phyloP scores from a whole-genome alignment of 768 basidiomycete species.

The Phylloporus sp. region DNA sequence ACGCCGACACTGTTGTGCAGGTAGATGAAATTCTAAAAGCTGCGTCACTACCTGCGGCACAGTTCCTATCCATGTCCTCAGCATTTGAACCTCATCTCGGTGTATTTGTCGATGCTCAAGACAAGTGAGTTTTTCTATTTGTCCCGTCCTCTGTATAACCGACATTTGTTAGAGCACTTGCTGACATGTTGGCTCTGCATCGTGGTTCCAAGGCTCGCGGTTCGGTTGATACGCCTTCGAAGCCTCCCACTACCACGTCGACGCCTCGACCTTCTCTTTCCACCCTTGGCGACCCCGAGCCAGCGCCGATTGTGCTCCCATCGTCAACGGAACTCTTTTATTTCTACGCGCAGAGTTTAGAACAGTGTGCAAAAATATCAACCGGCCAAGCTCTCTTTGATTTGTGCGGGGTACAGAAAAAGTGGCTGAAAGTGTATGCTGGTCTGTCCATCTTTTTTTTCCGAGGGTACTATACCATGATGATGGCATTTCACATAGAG shows the following conservation, averaged over 20 bases:
- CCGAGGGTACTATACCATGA: not conserved
- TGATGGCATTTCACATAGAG: slow-evolving; percentile 45
- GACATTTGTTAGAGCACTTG: slow-evolving; percentile 54
- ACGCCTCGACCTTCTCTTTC: slow-evolving; percentile 36
- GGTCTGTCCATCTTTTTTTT: slow-evolving; percentile 41
- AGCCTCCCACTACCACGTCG: slow-evolving; percentile 21
- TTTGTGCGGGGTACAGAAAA: slow-evolving; percentile 75
- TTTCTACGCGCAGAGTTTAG: slow-evolving; percentile 92
- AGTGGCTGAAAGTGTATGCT: slow-evolving; percentile 93
- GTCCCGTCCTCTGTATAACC: not conserved
- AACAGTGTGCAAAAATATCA: slow-evolving; percentile 89
- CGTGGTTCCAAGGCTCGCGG: slow-evolving; percentile 57
- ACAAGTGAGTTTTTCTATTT: slow-evolving; percentile 61
- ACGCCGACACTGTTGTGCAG: slow-evolving; percentile 31
- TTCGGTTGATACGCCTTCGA: slow-evolving; percentile 56
- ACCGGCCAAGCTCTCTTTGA: slow-evolving; percentile 82
- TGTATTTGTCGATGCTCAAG: slow-evolving; percentile 94
- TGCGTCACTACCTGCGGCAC: slow-evolving; percentile 46
- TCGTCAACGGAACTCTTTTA: slow-evolving; percentile 97
- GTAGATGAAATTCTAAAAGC: slow-evolving; percentile 59
- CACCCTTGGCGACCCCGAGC: slow-evolving; percentile 39
- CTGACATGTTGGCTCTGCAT: slow-evolving; percentile 87
- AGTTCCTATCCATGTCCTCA: slow-evolving; percentile 69
- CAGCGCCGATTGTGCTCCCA: slow-evolving; percentile 68
- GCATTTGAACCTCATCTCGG: slow-evolving; percentile 91